These are phyloP conservation scores for Moricandia moricandioides DNA, from an alignment of 345 rosid species.

Conservation along the genomic window DNA sequence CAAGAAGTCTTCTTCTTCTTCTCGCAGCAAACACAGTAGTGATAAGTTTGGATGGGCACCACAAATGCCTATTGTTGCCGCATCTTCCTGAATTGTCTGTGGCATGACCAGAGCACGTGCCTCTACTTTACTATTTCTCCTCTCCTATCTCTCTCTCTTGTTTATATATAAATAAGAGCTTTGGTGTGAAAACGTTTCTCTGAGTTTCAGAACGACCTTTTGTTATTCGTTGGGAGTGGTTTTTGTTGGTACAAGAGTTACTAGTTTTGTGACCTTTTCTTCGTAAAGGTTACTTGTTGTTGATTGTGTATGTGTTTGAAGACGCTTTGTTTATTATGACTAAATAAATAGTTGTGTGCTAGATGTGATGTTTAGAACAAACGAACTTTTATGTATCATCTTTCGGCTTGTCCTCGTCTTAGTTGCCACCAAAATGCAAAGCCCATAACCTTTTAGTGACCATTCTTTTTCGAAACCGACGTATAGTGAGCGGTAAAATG, in stretches of 20 bases:
- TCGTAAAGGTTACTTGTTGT: neutral
- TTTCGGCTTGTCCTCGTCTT: neutral
- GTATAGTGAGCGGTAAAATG: too few relatives aligned
- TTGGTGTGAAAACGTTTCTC: conserved; percentile 7
- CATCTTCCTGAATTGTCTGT: conserved; percentile 43
- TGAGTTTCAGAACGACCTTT: neutral
- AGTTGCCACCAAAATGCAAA: neutral
- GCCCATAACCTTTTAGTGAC: neutral
- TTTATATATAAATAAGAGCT: conserved; percentile 27
- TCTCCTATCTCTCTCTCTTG: neutral
- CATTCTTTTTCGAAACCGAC: too few relatives aligned
- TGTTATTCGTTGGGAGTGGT: neutral
- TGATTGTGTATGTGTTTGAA: neutral
- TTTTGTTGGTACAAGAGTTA: neutral
- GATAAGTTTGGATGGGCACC: conserved; percentile 31
- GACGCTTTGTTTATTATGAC: neutral
- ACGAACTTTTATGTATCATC: neutral
- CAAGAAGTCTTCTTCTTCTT: conserved; percentile 52
- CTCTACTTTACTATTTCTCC: neutral
- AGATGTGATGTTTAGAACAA: neutral
- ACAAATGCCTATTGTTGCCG: conserved; percentile 55
- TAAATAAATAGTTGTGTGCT: neutral
- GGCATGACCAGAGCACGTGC: conserved; percentile 9
- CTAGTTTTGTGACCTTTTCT: neutral
- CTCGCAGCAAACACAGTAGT: conserved; percentile 39